These are phyloP conservation scores for Dactylonectria estremocensis DNA, from an alignment of 2,329 filamentous ascomycete genomes.

Conservation along the genomic window DNA sequence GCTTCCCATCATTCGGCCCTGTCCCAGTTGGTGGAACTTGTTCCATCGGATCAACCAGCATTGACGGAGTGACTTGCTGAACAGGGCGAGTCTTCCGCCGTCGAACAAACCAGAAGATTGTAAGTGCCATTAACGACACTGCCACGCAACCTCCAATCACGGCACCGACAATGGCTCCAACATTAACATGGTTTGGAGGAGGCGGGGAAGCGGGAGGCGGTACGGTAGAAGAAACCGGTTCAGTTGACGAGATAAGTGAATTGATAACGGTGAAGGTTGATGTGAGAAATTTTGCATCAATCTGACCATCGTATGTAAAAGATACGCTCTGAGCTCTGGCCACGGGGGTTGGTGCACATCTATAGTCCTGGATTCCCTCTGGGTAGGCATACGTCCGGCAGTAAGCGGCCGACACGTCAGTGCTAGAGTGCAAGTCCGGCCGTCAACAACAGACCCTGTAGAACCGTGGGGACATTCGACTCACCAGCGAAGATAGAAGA, in stretches of 20 bases:
- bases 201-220: too few species aligned
- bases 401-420: conserved; percentile 11
- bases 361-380: conserved; percentile 8
- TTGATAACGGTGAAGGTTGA: too few species aligned
- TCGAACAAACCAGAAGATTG: conserved; percentile 5
- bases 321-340: conserved; percentile 7
- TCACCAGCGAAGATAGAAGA: not conserved
- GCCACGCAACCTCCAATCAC: conserved; percentile 1
- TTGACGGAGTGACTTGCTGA: too few species aligned
- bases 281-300: not conserved
- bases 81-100: not conserved
- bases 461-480: too few species aligned
- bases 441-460: not conserved
- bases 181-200: too few species aligned
- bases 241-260: too few species aligned
- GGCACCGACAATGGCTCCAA: conserved; percentile 1
- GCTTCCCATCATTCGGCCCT: not conserved
- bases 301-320: conserved; percentile 19
- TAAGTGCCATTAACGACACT: not conserved
- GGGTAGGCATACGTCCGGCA: conserved; percentile 20
- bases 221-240: too few species aligned
- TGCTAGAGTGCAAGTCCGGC: conserved; percentile 11
- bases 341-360: conserved; percentile 9
- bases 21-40: not conserved
- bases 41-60: too few species aligned